Evolutionary conservation across 108 stramenopile species (phyloP).

Genomic region (Nitzschia inconspicua): DNA sequence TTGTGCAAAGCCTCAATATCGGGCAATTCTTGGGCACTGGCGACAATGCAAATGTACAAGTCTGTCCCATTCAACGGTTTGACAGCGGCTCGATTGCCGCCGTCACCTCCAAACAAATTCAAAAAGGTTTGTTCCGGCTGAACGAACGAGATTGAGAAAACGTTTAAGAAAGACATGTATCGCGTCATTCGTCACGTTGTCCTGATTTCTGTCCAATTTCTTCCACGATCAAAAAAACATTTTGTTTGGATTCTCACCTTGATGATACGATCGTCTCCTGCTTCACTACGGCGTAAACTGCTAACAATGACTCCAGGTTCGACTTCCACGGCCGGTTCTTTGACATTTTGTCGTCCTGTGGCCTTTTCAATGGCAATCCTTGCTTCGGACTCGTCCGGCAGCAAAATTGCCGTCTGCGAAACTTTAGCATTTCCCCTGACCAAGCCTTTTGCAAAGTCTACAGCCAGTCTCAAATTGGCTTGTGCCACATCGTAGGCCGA

Average conservation of each 20-base stretch:
- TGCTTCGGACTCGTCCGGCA: slow-evolving; percentile 81
- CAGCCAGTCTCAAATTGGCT: slow-evolving; percentile 89
- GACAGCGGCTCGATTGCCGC: slow-evolving; percentile 43
- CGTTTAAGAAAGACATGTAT: not conserved
- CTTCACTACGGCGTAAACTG: slow-evolving; percentile 53
- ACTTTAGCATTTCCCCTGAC: slow-evolving; percentile 33
- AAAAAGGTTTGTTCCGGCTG: slow-evolving; percentile 81
- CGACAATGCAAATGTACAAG: slow-evolving; percentile 82
- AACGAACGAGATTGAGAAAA: not conserved
- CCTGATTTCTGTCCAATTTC: not conserved
- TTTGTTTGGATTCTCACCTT: slow-evolving; percentile 30
- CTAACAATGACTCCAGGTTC: slow-evolving; percentile 68
- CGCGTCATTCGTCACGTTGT: not conserved
- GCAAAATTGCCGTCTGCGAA: slow-evolving; percentile 57
- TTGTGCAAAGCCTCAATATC: slow-evolving; percentile 85
- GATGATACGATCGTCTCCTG: slow-evolving; percentile 65
- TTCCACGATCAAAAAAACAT: not conserved
- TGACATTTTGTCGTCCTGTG: slow-evolving; percentile 47
- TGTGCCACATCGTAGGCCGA: slow-evolving; percentile 87
- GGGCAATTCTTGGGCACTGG: slow-evolving; percentile 91
- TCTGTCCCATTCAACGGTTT: slow-evolving; percentile 60
- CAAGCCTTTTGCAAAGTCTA: slow-evolving; percentile 82
- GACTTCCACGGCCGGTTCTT: slow-evolving; percentile 55
- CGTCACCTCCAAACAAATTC: slow-evolving; percentile 73
- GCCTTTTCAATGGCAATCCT: slow-evolving; percentile 58